phyloP scores from a whole-genome alignment of 75 land plant genomes.

The Sequoiadendron giganteum region DNA sequence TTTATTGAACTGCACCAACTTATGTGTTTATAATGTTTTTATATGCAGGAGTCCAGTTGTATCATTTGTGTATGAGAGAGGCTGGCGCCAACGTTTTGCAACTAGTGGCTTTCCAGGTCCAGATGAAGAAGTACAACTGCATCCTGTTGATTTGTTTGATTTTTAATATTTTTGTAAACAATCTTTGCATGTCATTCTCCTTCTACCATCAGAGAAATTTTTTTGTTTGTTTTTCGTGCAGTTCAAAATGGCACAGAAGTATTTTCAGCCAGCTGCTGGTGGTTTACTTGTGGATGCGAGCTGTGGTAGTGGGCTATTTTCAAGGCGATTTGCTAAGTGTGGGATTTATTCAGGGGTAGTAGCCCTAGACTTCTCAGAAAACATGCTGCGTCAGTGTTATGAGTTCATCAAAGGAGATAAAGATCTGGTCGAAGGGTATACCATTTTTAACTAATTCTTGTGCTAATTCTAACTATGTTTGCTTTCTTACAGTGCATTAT shows the following conservation, averaged over 20 bases:
- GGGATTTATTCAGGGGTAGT: slow-evolving; percentile 69
- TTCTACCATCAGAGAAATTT: neutral
- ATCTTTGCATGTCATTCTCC: neutral
- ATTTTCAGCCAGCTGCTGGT: slow-evolving; percentile 61
- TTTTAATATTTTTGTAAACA: neutral
- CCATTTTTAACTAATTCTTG: neutral
- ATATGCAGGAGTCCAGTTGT: slow-evolving; percentile 40
- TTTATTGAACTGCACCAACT: neutral
- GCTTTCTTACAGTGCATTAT: neutral
- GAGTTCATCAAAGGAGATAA: slow-evolving; percentile 53
- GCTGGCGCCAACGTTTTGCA: slow-evolving; percentile 88
- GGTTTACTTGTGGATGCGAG: slow-evolving; percentile 82
- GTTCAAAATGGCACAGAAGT: slow-evolving; percentile 76
- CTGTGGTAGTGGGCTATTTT: slow-evolving; percentile 84
- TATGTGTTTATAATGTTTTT: slow-evolving; percentile 3
- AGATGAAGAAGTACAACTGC: slow-evolving; percentile 62
- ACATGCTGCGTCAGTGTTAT: slow-evolving; percentile 69
- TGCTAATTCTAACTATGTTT: neutral
- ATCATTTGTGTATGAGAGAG: slow-evolving; percentile 91
- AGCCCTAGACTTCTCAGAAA: slow-evolving; percentile 85
- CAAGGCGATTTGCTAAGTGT: slow-evolving; percentile 66
- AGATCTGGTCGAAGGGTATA: slow-evolving; percentile 46
- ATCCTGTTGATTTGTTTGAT: neutral
- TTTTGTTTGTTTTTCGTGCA: slow-evolving; percentile 16
- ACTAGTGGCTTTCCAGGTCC: slow-evolving; percentile 87